Percentiles rank a stretch among this genome's conserved stretches.
phyloP scores from a whole-genome alignment of 1,284 basidiomycete species.

The Cystobasidium pallidum region DNA sequence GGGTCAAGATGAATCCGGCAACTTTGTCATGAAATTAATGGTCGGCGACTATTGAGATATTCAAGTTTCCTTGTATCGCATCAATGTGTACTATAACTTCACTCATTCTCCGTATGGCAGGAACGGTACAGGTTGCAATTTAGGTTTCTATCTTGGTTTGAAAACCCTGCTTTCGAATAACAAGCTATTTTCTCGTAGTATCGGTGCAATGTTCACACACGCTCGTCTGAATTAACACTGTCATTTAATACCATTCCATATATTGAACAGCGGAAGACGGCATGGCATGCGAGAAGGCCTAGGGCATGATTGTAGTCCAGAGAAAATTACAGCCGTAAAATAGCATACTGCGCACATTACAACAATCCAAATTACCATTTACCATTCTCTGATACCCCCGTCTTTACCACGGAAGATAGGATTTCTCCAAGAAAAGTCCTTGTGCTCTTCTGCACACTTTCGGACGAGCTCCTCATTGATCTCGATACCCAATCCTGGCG shows the following conservation, averaged over 20 bases:
- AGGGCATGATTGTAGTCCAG: no score
- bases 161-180: no score
- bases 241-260: no score
- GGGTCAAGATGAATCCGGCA: slow-evolving; percentile 75
- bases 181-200: no score
- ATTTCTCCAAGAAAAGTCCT: slow-evolving; percentile 62
- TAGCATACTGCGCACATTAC: neutral
- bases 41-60: slow-evolving; percentile 59
- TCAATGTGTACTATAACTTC: slow-evolving; percentile 2
- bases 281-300: no score
- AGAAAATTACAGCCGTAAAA: no score
- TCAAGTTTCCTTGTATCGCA: no score
- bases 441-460: slow-evolving; percentile 58
- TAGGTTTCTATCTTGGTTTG: no score
- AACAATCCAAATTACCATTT: neutral
- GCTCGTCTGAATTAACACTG: no score
- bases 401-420: slow-evolving; percentile 53
- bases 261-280: no score
- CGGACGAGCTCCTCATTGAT: slow-evolving; percentile 70
- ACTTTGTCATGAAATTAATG: slow-evolving; percentile 84
- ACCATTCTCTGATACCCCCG: slow-evolving; percentile 2
- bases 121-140: no score
- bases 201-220: no score
- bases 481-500: slow-evolving; percentile 69
- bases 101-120: neutral